A percentile compares a stretch with the other conserved stretches of the same genome.
Conservation (phyloP, 2,329 filamentous ascomycete species). For the Colletotrichum sp. region DNA sequence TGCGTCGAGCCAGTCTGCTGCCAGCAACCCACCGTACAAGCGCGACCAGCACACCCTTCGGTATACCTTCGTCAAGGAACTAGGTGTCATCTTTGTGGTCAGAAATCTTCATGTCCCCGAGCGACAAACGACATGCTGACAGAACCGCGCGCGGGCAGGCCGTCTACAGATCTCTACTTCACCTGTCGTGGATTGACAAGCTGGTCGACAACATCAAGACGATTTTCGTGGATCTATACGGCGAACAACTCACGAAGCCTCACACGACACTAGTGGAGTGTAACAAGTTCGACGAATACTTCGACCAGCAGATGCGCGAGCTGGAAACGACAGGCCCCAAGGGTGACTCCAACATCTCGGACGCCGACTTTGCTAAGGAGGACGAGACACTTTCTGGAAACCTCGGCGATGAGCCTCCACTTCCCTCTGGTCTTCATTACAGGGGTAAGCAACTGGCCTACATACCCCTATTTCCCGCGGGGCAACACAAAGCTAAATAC, state of each 20-base stretch:
- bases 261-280: constrained; percentile 82
- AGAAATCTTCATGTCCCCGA: not conserved
- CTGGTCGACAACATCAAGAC: constrained; percentile 94
- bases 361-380: constrained; percentile 33
- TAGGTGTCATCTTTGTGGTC: constrained; percentile 94
- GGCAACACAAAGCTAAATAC: not conserved
- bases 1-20: constrained; percentile 63
- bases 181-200: constrained; percentile 96
- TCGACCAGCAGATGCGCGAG: constrained; percentile 89
- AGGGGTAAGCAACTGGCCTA: constrained; percentile 3
- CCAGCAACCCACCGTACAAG: constrained; percentile 77
- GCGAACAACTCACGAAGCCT: constrained; percentile 81
- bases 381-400: constrained; percentile 39
- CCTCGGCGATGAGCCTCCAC: constrained; percentile 42
- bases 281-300: constrained; percentile 85
- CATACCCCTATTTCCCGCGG: not conserved
- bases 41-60: constrained; percentile 94
- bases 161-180: constrained; percentile 93
- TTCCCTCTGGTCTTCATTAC: constrained; percentile 21
- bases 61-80: constrained; percentile 91
- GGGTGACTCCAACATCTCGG: constrained; percentile 27
- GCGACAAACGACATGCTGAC: constrained; percentile 6
- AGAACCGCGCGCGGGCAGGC: constrained; percentile 61
- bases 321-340: constrained; percentile 65
- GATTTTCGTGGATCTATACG: constrained; percentile 90